Evolutionary conservation across 805 yeast genomes (phyloP).

Genomic region (Yarrowia sp.): DNA sequence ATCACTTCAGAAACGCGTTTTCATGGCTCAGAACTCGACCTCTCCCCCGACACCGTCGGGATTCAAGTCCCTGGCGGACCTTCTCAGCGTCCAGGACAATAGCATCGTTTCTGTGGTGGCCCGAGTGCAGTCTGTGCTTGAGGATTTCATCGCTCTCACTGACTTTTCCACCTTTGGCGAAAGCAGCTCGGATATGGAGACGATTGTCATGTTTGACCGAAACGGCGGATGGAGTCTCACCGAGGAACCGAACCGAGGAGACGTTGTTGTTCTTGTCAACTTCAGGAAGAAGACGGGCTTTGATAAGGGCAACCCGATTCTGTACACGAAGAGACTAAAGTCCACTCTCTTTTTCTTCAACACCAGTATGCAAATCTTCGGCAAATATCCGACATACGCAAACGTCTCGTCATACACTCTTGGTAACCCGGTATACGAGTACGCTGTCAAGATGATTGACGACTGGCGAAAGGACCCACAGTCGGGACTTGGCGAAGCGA

Average conservation of each 20-base stretch:
- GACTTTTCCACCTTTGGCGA: too few relatives aligned
- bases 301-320: not conserved
- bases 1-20: too few relatives aligned
- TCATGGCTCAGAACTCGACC: too few relatives aligned
- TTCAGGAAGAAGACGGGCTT: not conserved
- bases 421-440: not conserved
- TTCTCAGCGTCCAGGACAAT: too few relatives aligned
- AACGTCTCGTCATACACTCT: not conserved
- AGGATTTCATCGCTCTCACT: too few relatives aligned
- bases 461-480: not conserved
- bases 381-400: not conserved
- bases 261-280: not conserved
- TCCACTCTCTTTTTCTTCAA: not conserved
- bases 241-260: not conserved
- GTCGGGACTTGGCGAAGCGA: not conserved
- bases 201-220: too few relatives aligned
- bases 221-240: too few relatives aligned
- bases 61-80: too few relatives aligned
- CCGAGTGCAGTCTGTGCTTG: too few relatives aligned
- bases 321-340: not conserved
- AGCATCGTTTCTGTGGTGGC: too few relatives aligned
- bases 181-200: too few relatives aligned
- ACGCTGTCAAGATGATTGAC: not conserved
- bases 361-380: not conserved
- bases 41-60: too few relatives aligned